Percentiles rank a stretch among this genome's conserved stretches.
phyloP scores from a whole-genome alignment of 2,329 filamentous ascomycete genomes.

The Elsinoe fawcettii region DNA sequence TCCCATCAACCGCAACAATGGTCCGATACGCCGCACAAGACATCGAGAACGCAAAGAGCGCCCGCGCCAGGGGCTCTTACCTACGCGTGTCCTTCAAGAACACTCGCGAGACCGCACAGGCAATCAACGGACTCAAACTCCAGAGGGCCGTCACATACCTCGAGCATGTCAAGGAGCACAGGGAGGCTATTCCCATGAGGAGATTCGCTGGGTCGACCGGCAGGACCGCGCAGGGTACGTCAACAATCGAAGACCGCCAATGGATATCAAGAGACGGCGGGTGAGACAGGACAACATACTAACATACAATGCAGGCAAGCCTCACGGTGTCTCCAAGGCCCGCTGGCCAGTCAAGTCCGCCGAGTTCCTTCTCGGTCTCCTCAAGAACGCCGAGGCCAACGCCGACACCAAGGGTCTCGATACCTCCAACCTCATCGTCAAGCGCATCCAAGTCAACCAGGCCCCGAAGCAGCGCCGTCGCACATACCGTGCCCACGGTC shows the following conservation, averaged over 20 bases:
- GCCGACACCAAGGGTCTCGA: conserved; percentile 95
- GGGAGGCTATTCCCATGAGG: conserved; percentile 97
- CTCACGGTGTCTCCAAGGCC: conserved; percentile 95
- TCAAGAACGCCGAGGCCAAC: conserved; percentile 96
- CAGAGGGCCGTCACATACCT: conserved; percentile 92
- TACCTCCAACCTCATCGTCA: conserved; percentile 93
- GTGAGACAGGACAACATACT: conserved; percentile 21
- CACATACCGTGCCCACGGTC: conserved; percentile 99
- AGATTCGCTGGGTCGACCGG: conserved; percentile 94
- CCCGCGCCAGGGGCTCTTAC: conserved; percentile 96
- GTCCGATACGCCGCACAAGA: conserved; percentile 93
- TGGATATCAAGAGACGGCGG: background rate
- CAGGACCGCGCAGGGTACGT: conserved; percentile 95
- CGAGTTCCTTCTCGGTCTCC: conserved; percentile 92
- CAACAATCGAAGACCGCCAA: conserved; percentile 13
- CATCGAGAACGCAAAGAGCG: conserved; percentile 84
- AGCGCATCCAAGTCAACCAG: conserved; percentile 99
- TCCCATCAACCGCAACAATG: conserved; percentile 29
- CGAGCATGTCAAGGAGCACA: conserved; percentile 95
- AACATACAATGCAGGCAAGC: conserved; percentile 66
- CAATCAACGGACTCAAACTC: conserved; percentile 98
- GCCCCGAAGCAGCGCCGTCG: conserved; percentile 98
- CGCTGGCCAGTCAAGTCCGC: conserved; percentile 99
- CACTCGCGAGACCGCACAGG: conserved; percentile 98
- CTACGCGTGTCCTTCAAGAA: conserved; percentile 99